Evolutionary conservation across 78 protist species (phyloP), one percentile per base, ranked within the genome.

Genomic region (Isochrysis galbana): DNA sequence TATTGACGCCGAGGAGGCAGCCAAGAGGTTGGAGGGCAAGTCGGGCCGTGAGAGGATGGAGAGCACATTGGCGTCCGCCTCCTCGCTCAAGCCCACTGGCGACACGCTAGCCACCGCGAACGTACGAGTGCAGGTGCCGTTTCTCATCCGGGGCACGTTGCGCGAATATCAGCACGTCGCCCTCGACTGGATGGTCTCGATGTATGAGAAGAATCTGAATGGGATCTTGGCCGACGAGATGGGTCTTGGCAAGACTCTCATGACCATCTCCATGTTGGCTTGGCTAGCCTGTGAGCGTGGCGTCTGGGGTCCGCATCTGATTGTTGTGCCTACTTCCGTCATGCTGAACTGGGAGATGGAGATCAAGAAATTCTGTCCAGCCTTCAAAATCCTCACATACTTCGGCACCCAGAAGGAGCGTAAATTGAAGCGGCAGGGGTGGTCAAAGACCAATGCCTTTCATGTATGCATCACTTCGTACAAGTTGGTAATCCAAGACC

Each of bases 191-290:
- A 90, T 98, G 26, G 96, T 94, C 5, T 91, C 91, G 23, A 74
- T 97, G 91, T 93, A 98, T 93, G 97, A 95, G 34, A 93, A 96
- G 89, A 67, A 90, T 5, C 96, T 99, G 72, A 97, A 97, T 88
- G 98, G 97, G 39, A 97, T 98, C 44, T 95, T 99, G 10, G 99
- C 99, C 0, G 99, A 99, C 93, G 99, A 99, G 78, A 96, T 96
- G 96, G 97, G 97, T 39, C 91, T 96, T 17, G 97, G 99, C 42
- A 99, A 99, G 93, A 98, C 99, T 5, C 82, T 99, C 61, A 94
- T 93, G 96, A 96, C 99, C 41, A 96, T 99, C 22, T 47, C 99
- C 22, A 34, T 97, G 93, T 86, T 99, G 4, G 99, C 99, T 45
- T 95, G 97, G 86, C 95, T 98, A 2, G 99, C 99, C 17, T 67